phyloP scores from a whole-genome alignment of 148 eudicot species.

The Spergularia marina region DNA sequence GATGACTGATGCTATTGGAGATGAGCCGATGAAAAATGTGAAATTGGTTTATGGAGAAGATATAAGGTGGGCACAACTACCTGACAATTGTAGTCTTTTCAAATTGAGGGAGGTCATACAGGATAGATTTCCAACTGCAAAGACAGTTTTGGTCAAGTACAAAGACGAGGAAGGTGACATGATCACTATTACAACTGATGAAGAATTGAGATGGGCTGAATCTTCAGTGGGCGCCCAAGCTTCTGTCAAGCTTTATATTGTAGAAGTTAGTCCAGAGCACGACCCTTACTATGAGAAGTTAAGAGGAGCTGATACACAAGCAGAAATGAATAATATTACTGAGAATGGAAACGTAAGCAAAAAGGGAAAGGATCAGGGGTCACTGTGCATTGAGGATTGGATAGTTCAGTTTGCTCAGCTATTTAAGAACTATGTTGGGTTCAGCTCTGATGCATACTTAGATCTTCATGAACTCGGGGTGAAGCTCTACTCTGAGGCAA shows the following conservation, averaged over 20 bases:
- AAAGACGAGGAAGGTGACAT: conserved; percentile 91
- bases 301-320: conserved; percentile 27
- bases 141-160: conserved; percentile 74
- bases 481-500: conserved; percentile 83
- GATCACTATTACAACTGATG: conserved; percentile 73
- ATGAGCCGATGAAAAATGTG: conserved; percentile 48
- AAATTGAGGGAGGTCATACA: conserved; percentile 61
- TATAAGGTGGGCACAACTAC: conserved; percentile 87
- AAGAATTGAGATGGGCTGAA: conserved; percentile 91
- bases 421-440: conserved; percentile 87
- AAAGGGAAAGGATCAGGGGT: conserved; percentile 27
- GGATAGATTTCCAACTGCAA: conserved; percentile 62
- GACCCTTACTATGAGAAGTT: conserved; percentile 63
- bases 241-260: conserved; percentile 57
- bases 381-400: conserved; percentile 73
- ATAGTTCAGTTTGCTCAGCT: conserved; percentile 78
- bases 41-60: conserved; percentile 92
- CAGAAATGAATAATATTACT: conserved; percentile 14
- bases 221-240: conserved; percentile 43
- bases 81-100: conserved; percentile 58
- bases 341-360: conserved; percentile 29
- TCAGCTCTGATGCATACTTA: conserved; percentile 70
- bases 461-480: conserved; percentile 85
- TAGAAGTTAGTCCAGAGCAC: conserved; percentile 74
- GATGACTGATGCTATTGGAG: conserved; percentile 33